Conservation (phyloP, 73 alveolate species). For the Breviolum minutum region DNA sequence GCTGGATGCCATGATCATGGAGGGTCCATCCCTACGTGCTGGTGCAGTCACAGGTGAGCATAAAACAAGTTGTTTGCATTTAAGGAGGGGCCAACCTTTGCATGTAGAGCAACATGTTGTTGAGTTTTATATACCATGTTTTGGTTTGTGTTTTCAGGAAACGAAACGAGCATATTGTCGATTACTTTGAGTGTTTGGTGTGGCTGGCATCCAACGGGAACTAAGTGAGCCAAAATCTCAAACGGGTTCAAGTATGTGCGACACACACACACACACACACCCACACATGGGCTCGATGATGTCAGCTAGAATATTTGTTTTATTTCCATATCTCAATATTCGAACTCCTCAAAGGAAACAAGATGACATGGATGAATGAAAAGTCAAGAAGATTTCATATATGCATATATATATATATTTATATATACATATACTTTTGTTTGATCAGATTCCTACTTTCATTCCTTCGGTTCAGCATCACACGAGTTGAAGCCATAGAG, state of each 20-base stretch:
- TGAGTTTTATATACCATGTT: not conserved
- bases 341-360: not conserved
- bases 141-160: not conserved
- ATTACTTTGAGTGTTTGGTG: no score
- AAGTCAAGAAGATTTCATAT: no score
- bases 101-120: not conserved
- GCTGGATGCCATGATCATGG: slow-evolving; percentile 65
- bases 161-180: not conserved
- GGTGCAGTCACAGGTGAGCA: slow-evolving; percentile 56
- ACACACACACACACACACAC: no score
- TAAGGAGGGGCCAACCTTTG: not conserved
- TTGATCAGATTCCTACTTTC: no score
- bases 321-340: no score
- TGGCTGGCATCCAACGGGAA: no score
- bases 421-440: not conserved
- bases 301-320: no score
- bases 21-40: slow-evolving; percentile 26
- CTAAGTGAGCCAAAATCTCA: no score
- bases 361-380: not conserved
- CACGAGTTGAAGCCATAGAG: no score
- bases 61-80: not conserved
- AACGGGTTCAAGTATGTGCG: no score
- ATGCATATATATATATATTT: not conserved
- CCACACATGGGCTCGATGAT: no score
- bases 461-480: not conserved